Base-by-base conservation (phyloP, 805 yeast species). In the Teunomyces funiuensis region DNA sequence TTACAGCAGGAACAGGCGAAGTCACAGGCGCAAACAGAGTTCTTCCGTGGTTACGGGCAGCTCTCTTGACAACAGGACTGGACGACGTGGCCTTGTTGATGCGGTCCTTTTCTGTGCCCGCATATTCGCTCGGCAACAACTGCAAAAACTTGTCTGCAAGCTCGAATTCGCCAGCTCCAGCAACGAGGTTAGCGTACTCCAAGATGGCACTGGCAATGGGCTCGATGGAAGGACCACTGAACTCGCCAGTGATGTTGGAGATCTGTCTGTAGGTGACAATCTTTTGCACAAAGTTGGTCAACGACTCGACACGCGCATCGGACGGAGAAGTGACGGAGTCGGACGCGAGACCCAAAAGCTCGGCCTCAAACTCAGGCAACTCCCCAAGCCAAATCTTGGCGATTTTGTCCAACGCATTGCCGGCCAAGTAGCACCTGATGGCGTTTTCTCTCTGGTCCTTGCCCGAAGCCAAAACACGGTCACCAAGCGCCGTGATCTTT, bases 321-420 rank as follows among this genome's bases (percentile, higher is more conserved):
- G 85, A 83, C 1, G 88, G 80, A 2, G 96, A 77, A 0, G 66
- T 40, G 29, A 76, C 60, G 11, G 34, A 31, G 28, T 69, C 61
- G 7, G 66, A 63, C 22, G 48, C 44, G 49, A 79, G 83, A 36
- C 73, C 65, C 54, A 85, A 68, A 41, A 72, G 65, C 25, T 53
- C 54, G 4, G 53, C 43, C 54, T 78, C 81, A 44, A 64, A 60
- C 3, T 49, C 65, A 6, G 70, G 63, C 40, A 77, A 57, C 62
- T 93, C 99, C 19, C 79, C 70, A 39, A 87, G 74, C 99, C 99
- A 93, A 48, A 93, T 77, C 9, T 70, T 61, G 4, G 95, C 79
- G 36, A 88, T 82, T 55, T 83, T 85, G 47, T 85, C 95, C 39
- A 89, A 71, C 3, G 93, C 82, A 33, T 81, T 77, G 22, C 96